Conservation (phyloP, 1,284 basidiomycete species). For the Ganoderma meredithae region DNA sequence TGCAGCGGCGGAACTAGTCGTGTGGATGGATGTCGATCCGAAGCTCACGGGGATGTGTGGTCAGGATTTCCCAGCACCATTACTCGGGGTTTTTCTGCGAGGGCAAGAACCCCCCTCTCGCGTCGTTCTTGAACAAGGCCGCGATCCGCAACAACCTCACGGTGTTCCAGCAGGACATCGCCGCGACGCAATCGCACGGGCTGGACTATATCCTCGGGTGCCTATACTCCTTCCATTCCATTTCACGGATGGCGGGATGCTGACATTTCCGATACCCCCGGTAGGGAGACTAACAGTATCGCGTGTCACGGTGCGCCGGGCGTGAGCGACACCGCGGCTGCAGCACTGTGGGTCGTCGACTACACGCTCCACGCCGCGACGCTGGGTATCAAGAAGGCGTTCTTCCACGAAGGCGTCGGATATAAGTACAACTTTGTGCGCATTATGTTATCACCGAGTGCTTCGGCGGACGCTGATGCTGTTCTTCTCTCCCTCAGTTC, state of each 20-base stretch:
- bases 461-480: neutral
- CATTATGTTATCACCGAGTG: neutral
- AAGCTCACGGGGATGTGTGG: conserved; percentile 7
- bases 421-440: conserved; percentile 10
- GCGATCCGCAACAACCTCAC: conserved; percentile 65
- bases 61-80: conserved; percentile 68
- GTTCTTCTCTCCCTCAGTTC: conserved; percentile 45
- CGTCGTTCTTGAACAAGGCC: conserved; percentile 68
- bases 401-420: conserved; percentile 36
- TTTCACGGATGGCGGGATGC: neutral
- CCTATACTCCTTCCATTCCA: conserved; percentile 12
- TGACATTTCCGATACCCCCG: neutral
- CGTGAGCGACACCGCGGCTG: conserved; percentile 74
- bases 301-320: conserved; percentile 66
- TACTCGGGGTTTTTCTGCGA: conserved; percentile 67
- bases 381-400: conserved; percentile 45
- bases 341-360: conserved; percentile 74
- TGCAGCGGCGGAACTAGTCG: neutral
- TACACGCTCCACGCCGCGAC: conserved; percentile 60
- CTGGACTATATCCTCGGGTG: conserved; percentile 69
- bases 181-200: conserved; percentile 51
- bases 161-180: conserved; percentile 56
- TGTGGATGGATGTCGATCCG: neutral
- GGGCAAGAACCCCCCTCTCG: conserved; percentile 55
- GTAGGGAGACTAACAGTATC: conserved; percentile 43